Base-by-base conservation (phyloP, 345 rosid species). In the Limnanthes douglasii region DNA sequence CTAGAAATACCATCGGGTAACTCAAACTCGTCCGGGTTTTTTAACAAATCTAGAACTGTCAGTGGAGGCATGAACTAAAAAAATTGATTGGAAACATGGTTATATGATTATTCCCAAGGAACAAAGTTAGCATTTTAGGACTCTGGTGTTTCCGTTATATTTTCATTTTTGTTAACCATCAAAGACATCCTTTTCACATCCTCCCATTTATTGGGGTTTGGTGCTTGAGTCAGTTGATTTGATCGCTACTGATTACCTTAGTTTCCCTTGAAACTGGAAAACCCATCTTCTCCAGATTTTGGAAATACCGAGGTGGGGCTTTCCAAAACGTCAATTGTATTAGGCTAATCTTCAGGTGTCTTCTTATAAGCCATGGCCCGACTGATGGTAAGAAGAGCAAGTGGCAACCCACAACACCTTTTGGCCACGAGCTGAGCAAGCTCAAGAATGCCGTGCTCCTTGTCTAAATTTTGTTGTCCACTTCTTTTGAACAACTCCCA, bases 351-450 rank as follows among this genome's bases (percentile, higher is more conserved):
- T 37, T 51, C 48, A 22, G 43, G 50, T 9, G 59, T 59, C 22
- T 39, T 51, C 56, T 54, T 59, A 17, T 45, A 26, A 2, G 56
- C 51, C 66, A 64, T 59, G 22, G 59, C 65, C 31, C 60, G 56
- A 5, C 62, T 59, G 0, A 64, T 43, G 5, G 55, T 43, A 46
- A 59, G 50, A 19, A 64, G 50, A n/a, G 66, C 56, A 18, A 54
- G 19, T 0, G 66, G 70, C 32, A 54, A 60, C 16, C 59, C 66
- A 0, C 30, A 33, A 2, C 70, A 59, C 23, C 47, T 42, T 18
- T 48, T 33, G 17, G 61, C 61, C 14, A 66, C 61, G 15, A 14
- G 26, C 20, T 46, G 48, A 18, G 68, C 64, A 13, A 66, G 28
- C 17, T 37, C 24, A 20, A 36, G 43, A 18, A 66, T 57, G 21